Base-by-base conservation (phyloP, 805 yeast genomes). In the Saccharomyces cerevisiae region DNA sequence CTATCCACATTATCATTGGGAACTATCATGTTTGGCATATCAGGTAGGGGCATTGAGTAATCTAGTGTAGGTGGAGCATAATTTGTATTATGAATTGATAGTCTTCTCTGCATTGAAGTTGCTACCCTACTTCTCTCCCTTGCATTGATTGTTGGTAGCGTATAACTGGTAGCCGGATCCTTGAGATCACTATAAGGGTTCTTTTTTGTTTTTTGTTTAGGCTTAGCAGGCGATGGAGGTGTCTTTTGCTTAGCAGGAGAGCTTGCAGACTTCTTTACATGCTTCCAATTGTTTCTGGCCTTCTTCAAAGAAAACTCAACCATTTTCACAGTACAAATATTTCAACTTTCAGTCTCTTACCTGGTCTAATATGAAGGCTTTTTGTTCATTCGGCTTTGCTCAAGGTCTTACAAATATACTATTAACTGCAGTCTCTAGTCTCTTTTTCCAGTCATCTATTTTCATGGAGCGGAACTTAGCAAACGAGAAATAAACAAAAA, bases 81-180 rank as follows among this genome's bases (percentile, higher is more conserved):
- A 48, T 62, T 60, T 11, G 65, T 59, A 48, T 71, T 62, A 53
- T 73, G 76, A 31, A 77, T 68, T 2, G 80, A 76, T 56, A 77
- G 66, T 54, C 80, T 63, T 51, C 80, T 63, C 52, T 76, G 76
- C 73, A 75, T 74, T 22, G 74, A 65, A 14, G 71, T 64, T 1
- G 74, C 76, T 55, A 73, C 70, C 59, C 70, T 73, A 31, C 67
- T 73, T 55, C 70, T 69, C 46, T 69, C 73, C 49, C 65, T 64
- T 27, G 68, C 63, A 53, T 66, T 67, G 27, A 73, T 69, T 14
- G 65, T 64, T 1, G 76, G 77, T 26, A 73, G 50, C 41, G 61
- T 57, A 14, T 63, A 49, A 41, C 55, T 55, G 47, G 54, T 41
- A 5, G 58, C 49, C 2, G 58, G 52, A 13, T 52, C 58, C 31